A percentile compares a stretch with the other conserved stretches of the same genome.
These are phyloP conservation scores for Coemansia sp. DNA, from an alignment of 192 early-diverging fungal species.

Conservation along the genomic window DNA sequence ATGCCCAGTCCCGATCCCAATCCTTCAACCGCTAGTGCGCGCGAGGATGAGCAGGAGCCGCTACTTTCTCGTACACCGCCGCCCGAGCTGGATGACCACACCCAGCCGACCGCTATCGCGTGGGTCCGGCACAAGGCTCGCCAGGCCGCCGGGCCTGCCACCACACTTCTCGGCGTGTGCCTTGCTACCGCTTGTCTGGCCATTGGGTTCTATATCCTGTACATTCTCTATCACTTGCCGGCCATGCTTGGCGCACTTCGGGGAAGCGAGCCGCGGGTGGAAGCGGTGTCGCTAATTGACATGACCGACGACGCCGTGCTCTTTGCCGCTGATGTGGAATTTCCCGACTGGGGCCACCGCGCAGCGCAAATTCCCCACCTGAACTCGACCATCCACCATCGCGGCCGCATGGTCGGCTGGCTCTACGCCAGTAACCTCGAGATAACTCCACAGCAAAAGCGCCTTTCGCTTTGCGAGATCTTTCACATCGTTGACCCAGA, in stretches of 20 bases:
- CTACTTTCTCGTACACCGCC: constrained; percentile 6
- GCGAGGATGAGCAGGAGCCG: constrained; percentile 19
- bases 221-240: constrained; percentile 23
- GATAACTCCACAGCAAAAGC: constrained; percentile 3
- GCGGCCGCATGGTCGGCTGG: constrained; percentile 28
- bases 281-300: constrained; percentile 20
- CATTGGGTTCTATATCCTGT: constrained; percentile 31
- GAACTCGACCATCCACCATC: constrained; percentile 31
- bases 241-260: constrained; percentile 8
- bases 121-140: neutral
- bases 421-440: constrained; percentile 12
- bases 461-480: constrained; percentile 15
- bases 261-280: constrained; percentile 17
- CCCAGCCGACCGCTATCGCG: neutral
- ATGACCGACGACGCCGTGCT: constrained; percentile 17
- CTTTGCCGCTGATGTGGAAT: constrained; percentile 17
- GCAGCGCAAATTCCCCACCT: constrained; percentile 14
- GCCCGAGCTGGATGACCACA: neutral
- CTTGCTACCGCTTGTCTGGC: constrained; percentile 19
- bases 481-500: constrained; percentile 27
- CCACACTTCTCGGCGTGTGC: constrained; percentile 9
- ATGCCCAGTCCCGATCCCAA: neutral
- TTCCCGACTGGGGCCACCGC: constrained; percentile 13
- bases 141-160: neutral
- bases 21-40: neutral